Conservation (phyloP, 2,329 filamentous ascomycete species). For the Talaromyces sp. region DNA sequence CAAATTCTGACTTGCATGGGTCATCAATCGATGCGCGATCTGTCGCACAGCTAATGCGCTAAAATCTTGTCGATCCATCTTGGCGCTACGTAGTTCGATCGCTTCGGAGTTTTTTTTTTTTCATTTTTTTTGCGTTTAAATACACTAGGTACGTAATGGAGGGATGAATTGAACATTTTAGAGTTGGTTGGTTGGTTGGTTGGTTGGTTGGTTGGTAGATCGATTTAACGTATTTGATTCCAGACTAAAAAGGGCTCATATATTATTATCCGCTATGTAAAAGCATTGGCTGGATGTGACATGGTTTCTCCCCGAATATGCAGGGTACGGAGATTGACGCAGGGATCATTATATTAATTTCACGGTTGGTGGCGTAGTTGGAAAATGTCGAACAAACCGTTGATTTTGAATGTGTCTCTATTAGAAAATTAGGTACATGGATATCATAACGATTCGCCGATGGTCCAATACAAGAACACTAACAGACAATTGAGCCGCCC, state of each 20-base stretch:
- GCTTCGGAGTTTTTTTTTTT: neutral
- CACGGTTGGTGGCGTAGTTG: neutral
- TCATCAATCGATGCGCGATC: neutral
- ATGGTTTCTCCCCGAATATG: neutral
- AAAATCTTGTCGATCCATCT: neutral
- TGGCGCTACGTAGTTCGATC: neutral
- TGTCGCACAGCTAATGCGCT: neutral
- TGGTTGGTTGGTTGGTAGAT: no score
- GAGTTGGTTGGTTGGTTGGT: no score
- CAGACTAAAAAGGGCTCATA: neutral
- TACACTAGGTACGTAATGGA: neutral
- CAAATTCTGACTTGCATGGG: neutral
- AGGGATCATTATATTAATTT: neutral
- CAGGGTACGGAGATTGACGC: neutral
- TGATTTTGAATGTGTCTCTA: neutral
- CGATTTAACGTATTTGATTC: neutral
- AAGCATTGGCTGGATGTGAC: neutral
- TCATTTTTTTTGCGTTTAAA: neutral
- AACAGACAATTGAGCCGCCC: neutral
- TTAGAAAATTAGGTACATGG: neutral
- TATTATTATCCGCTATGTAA: neutral
- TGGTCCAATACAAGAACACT: neutral
- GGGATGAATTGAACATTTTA: no score
- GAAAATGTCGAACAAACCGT: neutral
- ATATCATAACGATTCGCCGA: neutral